Evolutionary conservation across 495 filamentous ascomycete species (phyloP).

Genomic region (Penicillium cinerascens): DNA sequence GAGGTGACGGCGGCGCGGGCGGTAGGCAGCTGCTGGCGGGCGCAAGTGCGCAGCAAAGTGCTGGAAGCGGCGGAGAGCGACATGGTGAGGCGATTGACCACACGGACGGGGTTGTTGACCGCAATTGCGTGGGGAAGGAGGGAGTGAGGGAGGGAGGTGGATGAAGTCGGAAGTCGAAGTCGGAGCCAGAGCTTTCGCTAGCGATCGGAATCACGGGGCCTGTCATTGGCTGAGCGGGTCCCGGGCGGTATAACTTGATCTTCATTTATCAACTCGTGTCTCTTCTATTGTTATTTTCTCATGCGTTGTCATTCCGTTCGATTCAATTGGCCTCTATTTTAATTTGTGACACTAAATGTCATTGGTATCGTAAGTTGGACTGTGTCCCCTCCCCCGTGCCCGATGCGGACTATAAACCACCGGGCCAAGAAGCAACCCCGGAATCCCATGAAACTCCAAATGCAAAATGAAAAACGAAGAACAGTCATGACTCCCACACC

Average conservation of each 20-base stretch:
- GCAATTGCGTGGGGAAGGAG: constrained; percentile 39
- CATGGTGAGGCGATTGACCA: constrained; percentile 44
- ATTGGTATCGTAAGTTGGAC: background rate
- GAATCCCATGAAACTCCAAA: constrained; percentile 27
- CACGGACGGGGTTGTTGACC: constrained; percentile 14
- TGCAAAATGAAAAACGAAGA: constrained; percentile 14
- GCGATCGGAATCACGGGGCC: constrained; percentile 46
- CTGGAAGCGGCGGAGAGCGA: constrained; percentile 47
- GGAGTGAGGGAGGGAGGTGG: constrained; percentile 25
- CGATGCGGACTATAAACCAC: constrained; percentile 14
- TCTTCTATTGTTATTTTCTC: too few relatives aligned
- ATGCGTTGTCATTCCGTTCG: background rate
- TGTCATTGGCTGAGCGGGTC: constrained; percentile 41
- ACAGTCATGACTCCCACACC: background rate
- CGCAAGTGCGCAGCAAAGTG: constrained; percentile 49
- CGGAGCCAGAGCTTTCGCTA: constrained; percentile 46
- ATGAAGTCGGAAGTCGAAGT: constrained; percentile 44
- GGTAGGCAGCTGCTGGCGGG: constrained; percentile 46
- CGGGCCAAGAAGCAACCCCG: constrained; percentile 9
- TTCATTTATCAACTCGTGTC: constrained; percentile 4
- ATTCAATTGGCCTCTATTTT: constrained; percentile 7
- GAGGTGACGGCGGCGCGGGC: constrained; percentile 45
- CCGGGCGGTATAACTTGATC: constrained; percentile 6
- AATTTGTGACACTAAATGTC: background rate
- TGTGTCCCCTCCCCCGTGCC: constrained; percentile 2